Conservation (phyloP, 176 grass and related monocot species). For the Musa schizocarpa region DNA sequence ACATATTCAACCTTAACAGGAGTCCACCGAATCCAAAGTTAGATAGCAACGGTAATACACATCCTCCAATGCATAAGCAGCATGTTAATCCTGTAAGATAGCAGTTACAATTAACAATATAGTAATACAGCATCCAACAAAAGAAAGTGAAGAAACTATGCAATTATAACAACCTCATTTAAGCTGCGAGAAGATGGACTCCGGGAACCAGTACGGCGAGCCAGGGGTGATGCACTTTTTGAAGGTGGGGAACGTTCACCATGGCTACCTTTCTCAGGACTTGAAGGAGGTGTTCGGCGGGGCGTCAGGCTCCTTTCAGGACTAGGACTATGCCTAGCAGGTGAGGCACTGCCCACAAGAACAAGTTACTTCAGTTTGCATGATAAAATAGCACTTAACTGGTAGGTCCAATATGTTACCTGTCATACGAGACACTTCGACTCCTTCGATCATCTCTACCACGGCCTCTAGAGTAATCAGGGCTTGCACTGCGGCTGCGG, state of each 20-base stretch:
- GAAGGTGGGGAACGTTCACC: slow-evolving; percentile 8
- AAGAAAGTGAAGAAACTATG: background rate
- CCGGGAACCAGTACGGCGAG: slow-evolving; percentile 3
- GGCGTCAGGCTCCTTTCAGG: slow-evolving; percentile 45
- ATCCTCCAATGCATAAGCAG: no score
- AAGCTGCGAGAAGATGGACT: slow-evolving; percentile 14
- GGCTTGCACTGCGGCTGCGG: slow-evolving; percentile 3
- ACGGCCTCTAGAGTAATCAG: slow-evolving; percentile 40
- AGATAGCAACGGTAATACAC: no score
- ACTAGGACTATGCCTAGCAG: slow-evolving; percentile 43
- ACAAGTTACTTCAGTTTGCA: background rate
- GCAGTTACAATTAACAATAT: background rate
- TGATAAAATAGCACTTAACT: background rate
- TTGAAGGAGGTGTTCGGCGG: slow-evolving; percentile 30
- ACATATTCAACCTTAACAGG: slow-evolving; percentile 4
- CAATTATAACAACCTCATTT: slow-evolving; percentile 9
- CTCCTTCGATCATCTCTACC: slow-evolving; percentile 17
- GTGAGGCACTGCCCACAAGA: slow-evolving; percentile 33
- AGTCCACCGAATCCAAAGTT: background rate
- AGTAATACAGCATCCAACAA: background rate
- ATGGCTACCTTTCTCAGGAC: slow-evolving; percentile 3
- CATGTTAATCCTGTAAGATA: no score
- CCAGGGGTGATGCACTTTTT: slow-evolving; percentile 4
- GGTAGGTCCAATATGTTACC: background rate
- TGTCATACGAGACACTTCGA: slow-evolving; percentile 8